Evolutionary conservation across 2,329 filamentous ascomycete species (phyloP).

Genomic region (Pseudogymnoascus sp.): DNA sequence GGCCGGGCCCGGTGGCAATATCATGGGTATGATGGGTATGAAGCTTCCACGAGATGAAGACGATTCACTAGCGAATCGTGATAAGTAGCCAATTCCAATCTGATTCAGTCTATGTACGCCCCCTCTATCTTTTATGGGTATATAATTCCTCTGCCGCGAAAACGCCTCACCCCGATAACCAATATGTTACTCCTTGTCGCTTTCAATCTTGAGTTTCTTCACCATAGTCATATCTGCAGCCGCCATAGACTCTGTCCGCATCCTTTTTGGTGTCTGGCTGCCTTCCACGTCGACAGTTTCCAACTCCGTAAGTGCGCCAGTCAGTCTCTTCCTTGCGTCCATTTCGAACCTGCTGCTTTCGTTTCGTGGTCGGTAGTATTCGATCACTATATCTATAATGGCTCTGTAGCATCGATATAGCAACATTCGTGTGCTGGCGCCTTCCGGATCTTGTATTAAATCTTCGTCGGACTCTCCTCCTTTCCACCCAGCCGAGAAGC

Average conservation of each 20-base stretch:
- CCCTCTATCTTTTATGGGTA: constrained; percentile 6
- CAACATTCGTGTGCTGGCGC: constrained; percentile 40
- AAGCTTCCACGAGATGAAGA: constrained; percentile 73
- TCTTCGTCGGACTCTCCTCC: constrained; percentile 17
- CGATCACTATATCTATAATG: constrained; percentile 43
- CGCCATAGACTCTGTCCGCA: constrained; percentile 17
- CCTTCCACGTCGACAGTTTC: constrained; percentile 28
- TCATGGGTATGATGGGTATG: constrained; percentile 80
- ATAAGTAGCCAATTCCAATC: not conserved
- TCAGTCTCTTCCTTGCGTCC: constrained; percentile 44
- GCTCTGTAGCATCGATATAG: constrained; percentile 54
- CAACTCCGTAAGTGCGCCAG: constrained; percentile 39
- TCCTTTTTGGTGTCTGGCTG: constrained; percentile 20
- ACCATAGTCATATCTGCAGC: constrained; percentile 9
- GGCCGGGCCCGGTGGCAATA: constrained; percentile 78
- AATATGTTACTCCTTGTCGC: constrained; percentile 11
- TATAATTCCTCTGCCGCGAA: constrained; percentile 11
- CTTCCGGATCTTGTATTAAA: constrained; percentile 38
- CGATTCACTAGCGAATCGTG: constrained; percentile 26
- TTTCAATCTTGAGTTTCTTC: constrained; percentile 20
- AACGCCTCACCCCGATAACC: constrained; percentile 17
- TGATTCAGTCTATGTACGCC: constrained; percentile 2
- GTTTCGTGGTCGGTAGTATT: constrained; percentile 46
- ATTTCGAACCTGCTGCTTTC: constrained; percentile 46
- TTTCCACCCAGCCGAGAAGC: constrained; percentile 41